phyloP scores from a whole-genome alignment of 1,284 basidiomycete species.

The Ustilago tritici region DNA sequence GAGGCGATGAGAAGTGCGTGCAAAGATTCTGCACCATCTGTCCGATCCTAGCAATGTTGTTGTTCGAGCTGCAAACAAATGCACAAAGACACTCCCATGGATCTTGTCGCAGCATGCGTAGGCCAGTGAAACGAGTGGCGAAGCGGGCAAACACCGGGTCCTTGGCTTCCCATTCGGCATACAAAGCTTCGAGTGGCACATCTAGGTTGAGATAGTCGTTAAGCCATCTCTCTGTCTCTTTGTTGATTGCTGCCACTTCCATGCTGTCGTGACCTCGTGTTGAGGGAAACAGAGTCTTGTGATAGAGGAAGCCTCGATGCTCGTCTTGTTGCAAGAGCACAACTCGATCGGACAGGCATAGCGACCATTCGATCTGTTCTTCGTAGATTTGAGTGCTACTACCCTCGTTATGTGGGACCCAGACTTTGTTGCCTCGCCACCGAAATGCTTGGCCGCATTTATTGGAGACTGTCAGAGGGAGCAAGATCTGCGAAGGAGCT shows the following conservation, averaged over 20 bases:
- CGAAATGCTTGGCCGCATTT: conserved; percentile 68
- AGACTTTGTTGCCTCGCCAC: conserved; percentile 61
- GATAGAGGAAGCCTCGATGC: conserved; percentile 54
- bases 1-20: conserved; percentile 73
- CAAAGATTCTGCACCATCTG: conserved; percentile 69
- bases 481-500: conserved; percentile 51
- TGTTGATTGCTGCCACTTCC: not conserved
- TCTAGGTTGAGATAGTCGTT: conserved; percentile 90
- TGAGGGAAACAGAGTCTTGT: conserved; percentile 52
- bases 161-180: conserved; percentile 79
- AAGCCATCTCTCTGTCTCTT: conserved; percentile 79
- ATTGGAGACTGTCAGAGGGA: conserved; percentile 65
- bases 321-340: conserved; percentile 65
- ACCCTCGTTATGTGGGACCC: conserved; percentile 18
- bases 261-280: not conserved
- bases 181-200: conserved; percentile 80
- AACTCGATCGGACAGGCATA: conserved; percentile 66
- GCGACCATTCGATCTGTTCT: conserved; percentile 63
- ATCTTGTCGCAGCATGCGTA: conserved; percentile 86
- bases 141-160: conserved; percentile 83
- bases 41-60: conserved; percentile 77
- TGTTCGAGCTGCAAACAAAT: conserved; percentile 98
- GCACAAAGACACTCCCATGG: conserved; percentile 78
- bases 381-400: conserved; percentile 9
- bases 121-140: conserved; percentile 74